Evolutionary conservation across 2,329 filamentous ascomycete genomes (phyloP).

Genomic region (Lachnellula occidentalis): DNA sequence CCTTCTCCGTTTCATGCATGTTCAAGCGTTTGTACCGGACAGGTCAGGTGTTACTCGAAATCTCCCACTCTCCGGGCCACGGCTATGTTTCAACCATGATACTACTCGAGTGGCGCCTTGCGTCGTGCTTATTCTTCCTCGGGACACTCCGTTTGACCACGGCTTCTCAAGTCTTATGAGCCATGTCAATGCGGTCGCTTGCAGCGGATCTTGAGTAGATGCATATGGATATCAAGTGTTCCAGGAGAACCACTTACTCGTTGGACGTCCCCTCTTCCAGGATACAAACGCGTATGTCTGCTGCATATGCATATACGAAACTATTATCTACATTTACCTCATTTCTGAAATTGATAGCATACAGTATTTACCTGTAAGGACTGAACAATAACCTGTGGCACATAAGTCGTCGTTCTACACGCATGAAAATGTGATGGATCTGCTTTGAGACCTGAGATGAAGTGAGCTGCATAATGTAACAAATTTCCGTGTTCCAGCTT

Average conservation of each 20-base stretch:
- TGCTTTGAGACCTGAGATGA: too few relatives aligned
- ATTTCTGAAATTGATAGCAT: too few relatives aligned
- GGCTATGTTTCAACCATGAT: constrained; percentile 20
- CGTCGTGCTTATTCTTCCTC: constrained; percentile 1
- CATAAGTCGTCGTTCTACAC: neutral
- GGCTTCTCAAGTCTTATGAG: constrained; percentile 5
- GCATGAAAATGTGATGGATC: too few relatives aligned
- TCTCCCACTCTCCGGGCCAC: neutral
- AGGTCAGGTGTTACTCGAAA: constrained; percentile 2
- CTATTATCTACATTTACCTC: neutral
- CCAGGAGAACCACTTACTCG: too few relatives aligned
- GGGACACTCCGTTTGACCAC: constrained; percentile 10
- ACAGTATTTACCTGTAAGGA: neutral
- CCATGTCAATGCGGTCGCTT: constrained; percentile 12
- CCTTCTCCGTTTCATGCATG: constrained; percentile 16
- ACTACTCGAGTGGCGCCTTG: constrained; percentile 1
- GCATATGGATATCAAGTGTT: too few relatives aligned
- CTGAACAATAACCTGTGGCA: neutral
- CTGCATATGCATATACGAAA: neutral
- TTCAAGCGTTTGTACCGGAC: constrained; percentile 15
- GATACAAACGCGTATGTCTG: neutral
- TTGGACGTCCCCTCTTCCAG: too few relatives aligned
- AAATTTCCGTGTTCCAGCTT: too few relatives aligned
- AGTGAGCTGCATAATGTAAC: too few relatives aligned
- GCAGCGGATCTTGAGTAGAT: constrained; percentile 9